Evolutionary conservation across 2,329 filamentous ascomycete species (phyloP), one percentile per base, ranked within the genome.

Genomic region (Pseudogymnoascus sp.): DNA sequence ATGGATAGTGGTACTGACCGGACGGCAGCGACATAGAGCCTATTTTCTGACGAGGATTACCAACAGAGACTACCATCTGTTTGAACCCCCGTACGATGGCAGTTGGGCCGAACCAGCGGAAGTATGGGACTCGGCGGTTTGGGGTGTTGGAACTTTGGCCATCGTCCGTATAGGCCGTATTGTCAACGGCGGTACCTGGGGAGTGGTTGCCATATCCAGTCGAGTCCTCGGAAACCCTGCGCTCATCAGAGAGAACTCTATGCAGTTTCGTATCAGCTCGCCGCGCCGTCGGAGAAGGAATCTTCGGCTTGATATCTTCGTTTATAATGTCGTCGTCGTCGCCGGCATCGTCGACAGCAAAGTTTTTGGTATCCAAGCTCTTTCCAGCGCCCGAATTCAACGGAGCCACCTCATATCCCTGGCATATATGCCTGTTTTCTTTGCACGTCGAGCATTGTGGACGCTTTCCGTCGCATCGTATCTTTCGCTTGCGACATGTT

Each of bases 11-110:
- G 8, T 31, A 59, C 59, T 33, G 27, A 61, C 59, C 59, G 15
- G 59, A 51, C 21, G 59, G 29, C 21, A 51, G 29, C 7, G 59
- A 61, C 4, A 36, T 64, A 21, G 68, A 64, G n/a, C 68, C 69
- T 13, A 79, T 81, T 60, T 85, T 86, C 25, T 81, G 81, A 25
- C 85, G 81, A 63, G 85, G 79, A 64, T 88, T 86, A 63, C 87
- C 82, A 31, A 92, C 84, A 61, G 88, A 87, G 63, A 89, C 87
- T 27, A 95, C 90, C 90, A 95, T 95, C 73, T 95, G 91, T 74
- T 95, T 95, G 77, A 92, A 95, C 21, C 91, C 91, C 1, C 91
- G 91, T 60, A 94, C 90, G 70, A 96, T 96, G 65, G 91, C 92
- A 0, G 92, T 96, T 0, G 91, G 90, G 0, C 91, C 92, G 71